A percentile compares a stretch with the other conserved stretches of the same genome.
Conservation (phyloP, 1,284 basidiomycete genomes). For the Austroboletus novae-zelandiae region DNA sequence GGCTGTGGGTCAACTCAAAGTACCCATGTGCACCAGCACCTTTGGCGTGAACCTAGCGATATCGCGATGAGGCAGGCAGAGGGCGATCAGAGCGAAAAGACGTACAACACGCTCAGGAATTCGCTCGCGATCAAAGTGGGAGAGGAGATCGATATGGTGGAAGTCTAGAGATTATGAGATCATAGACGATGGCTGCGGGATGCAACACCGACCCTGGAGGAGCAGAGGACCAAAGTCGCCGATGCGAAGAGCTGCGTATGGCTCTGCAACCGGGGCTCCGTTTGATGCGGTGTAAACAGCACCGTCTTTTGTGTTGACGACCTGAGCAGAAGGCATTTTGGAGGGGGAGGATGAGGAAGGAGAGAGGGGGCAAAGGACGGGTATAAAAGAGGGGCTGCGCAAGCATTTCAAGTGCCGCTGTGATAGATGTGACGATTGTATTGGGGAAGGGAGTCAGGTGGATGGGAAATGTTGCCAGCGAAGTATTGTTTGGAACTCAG, state of each 20-base stretch:
- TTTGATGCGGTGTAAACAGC: slow-evolving; percentile 82
- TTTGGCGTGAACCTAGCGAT: slow-evolving; percentile 71
- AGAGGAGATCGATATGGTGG: slow-evolving; percentile 84
- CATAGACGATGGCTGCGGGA: neutral
- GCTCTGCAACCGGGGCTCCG: slow-evolving; percentile 70
- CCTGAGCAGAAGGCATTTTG: slow-evolving; percentile 64
- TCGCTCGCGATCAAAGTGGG: slow-evolving; percentile 92
- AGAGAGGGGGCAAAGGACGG: neutral
- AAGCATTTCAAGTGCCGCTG: slow-evolving; percentile 31
- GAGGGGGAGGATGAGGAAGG: slow-evolving; percentile 5
- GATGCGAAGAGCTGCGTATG: slow-evolving; percentile 76
- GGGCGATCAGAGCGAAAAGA: neutral
- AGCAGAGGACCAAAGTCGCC: slow-evolving; percentile 80
- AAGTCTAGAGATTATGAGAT: slow-evolving; percentile 46
- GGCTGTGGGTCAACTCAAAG: slow-evolving; percentile 83
- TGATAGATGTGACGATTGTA: neutral
- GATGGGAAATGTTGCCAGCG: slow-evolving; percentile 8
- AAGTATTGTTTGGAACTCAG: slow-evolving; percentile 9
- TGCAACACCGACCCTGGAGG: slow-evolving; percentile 63
- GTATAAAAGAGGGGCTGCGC: slow-evolving; percentile 9
- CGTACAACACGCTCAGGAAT: slow-evolving; percentile 91
- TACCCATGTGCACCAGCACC: slow-evolving; percentile 90
- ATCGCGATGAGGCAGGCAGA: slow-evolving; percentile 7
- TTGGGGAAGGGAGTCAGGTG: slow-evolving; percentile 4
- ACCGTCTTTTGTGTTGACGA: slow-evolving; percentile 53